Evolutionary conservation across 345 rosid species (phyloP), one percentile per base, ranked within the genome.

Genomic region (Iberis pinnata): DNA sequence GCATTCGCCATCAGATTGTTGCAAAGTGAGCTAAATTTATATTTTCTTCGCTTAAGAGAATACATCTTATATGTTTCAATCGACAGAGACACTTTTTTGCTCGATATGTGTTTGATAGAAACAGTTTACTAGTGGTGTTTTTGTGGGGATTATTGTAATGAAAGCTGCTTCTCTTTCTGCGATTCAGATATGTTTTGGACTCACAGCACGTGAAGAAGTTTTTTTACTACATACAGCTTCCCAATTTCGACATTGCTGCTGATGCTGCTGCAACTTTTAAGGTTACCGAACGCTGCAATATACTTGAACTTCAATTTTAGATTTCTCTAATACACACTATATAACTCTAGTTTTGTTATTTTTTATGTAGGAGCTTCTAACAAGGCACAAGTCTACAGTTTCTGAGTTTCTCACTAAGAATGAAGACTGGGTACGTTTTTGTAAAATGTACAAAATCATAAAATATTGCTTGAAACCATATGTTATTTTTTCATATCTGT

Each of bases 211-310:
- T 88, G 76, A 93, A 80, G 84, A 88, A 86, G 75, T 83, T 88
- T 73, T 93, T 93, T 37, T 79, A 86, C 49, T 83, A 72, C 61
- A 93, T 93, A 67, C 97, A 83, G 70, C 87, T 93, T 65, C 96
- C 97, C 25, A 88, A 93, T 71, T 93, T 93, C 13, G 97, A 93
- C 54, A 74, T 93, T 68, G 88, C 97, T 49, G 97, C 99, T 35
- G 97, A 88, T 82, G 99, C 94, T 67, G 99, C 94, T 71, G 97
- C 92, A 8, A 86, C 99, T 41, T 88, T 93, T 71, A 93, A 88
- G 99, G 97, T 93, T 20, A n/a, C 2, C 37, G 8, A 17, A 17
- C 11, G 19, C 44, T 61, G 17, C 67, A 4, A 27, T 6, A 15
- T n/a, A 12, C 49, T 53, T 33, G 14, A 38, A 22, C 15, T 55